These are phyloP conservation scores for Phytophthora chlamydospora DNA, from an alignment of 352 stramenopile species.

Conservation along the genomic window DNA sequence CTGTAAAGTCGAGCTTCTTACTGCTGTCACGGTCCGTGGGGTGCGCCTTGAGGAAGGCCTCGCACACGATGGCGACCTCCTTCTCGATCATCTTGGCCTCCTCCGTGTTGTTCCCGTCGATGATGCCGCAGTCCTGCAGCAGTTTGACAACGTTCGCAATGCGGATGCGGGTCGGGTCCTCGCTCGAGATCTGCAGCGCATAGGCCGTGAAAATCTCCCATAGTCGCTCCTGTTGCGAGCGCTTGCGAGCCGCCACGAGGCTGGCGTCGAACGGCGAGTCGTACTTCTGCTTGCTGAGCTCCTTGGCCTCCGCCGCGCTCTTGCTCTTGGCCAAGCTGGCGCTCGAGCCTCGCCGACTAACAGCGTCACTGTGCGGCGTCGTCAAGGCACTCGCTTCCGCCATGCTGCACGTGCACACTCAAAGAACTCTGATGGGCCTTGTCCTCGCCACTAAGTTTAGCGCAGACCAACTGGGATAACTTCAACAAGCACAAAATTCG, in stretches of 20 bases:
- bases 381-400: constrained; percentile 5
- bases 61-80: constrained; percentile 78
- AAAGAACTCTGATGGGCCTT: neutral
- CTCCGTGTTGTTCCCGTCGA: constrained; percentile 55
- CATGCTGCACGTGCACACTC: constrained; percentile 4
- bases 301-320: constrained; percentile 25
- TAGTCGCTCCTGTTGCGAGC: constrained; percentile 70
- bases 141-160: constrained; percentile 72
- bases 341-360: constrained; percentile 20
- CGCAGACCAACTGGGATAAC: neutral
- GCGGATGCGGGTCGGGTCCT: constrained; percentile 78
- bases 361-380: constrained; percentile 7
- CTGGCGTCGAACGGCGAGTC: constrained; percentile 72
- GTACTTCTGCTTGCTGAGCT: constrained; percentile 51
- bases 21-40: constrained; percentile 61
- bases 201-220: constrained; percentile 85
- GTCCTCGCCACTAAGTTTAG: no score
- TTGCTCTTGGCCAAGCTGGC: constrained; percentile 18
- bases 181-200: constrained; percentile 73
- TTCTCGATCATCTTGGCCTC: constrained; percentile 74
- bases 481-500: no score
- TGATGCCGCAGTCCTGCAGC: constrained; percentile 78
- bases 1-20: constrained; percentile 76
- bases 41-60: constrained; percentile 67
- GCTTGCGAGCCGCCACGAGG: constrained; percentile 54